These are phyloP conservation scores for Rhizoclosmatium globosum DNA, from an alignment of 192 early-diverging fungal genomes.

Conservation along the genomic window DNA sequence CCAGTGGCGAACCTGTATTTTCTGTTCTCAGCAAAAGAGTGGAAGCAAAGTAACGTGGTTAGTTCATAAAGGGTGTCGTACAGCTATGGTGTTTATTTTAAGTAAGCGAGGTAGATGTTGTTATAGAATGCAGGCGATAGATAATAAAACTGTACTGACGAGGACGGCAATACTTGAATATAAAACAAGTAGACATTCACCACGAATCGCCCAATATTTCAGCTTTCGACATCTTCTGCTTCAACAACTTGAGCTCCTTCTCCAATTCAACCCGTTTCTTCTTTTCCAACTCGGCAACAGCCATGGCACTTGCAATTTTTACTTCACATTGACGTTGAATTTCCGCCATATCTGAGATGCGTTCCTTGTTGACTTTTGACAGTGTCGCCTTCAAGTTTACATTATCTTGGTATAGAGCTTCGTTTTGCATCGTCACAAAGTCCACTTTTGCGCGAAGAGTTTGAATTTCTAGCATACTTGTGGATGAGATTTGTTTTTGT, in stretches of 20 bases:
- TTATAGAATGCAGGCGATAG: no score
- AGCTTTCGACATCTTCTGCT: background rate
- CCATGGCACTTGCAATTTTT: background rate
- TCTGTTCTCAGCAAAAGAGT: no score
- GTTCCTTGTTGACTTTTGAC: background rate
- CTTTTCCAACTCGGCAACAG: background rate
- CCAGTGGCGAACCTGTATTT: no score
- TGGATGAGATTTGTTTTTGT: conserved; percentile 26
- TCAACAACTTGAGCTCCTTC: background rate
- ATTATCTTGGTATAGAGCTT: conserved; percentile 16
- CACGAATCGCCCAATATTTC: no score
- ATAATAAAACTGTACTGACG: no score
- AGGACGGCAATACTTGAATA: no score
- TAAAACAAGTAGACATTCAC: no score
- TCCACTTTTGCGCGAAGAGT: conserved; percentile 26
- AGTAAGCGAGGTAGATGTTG: no score
- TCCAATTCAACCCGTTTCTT: background rate
- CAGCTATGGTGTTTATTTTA: no score
- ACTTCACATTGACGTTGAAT: background rate
- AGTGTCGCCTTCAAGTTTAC: background rate
- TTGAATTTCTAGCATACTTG: conserved; percentile 17
- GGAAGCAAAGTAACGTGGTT: no score
- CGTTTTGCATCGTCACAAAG: background rate
- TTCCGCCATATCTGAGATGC: background rate
- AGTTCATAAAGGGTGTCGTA: no score